Base-by-base conservation (phyloP, 495 filamentous ascomycete species). In the Daldinia loculata region DNA sequence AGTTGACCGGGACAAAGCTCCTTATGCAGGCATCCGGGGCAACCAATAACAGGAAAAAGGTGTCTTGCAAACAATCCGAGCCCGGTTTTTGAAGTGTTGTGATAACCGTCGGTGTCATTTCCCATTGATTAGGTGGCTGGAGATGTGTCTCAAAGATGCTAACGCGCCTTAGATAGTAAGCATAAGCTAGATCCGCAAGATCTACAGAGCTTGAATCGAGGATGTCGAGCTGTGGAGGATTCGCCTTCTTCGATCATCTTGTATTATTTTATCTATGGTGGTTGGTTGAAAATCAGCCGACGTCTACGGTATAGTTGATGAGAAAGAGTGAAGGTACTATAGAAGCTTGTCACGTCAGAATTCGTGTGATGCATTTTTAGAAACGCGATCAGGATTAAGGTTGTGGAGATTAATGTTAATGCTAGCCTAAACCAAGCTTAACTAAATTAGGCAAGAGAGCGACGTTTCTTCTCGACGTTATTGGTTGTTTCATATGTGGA, bases 281-380 rank as follows among this genome's bases (percentile, higher is more conserved):
- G 39, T 66, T n/a, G 30, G 43, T 15, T 15, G 9, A 48, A 24
- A 24, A 24, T 48, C 4, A 48, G 8, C 4, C 19, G 43, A 48
- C 19, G 9, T 48, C 17, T 12, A 24, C 9, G 43, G 9, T 48
- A 48, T 22, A 22, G 17, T 12, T 24, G n/a, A 24, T n/a, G 26
- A 24, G 15, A 53, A 29, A 30, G 3, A 30, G 15, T 53, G 6
- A 29, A 53, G 1, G 53, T 56, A 38, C 15, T 22, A 19, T 26
- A 2, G 26, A 56, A 56, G n/a, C 30, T 34, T 59, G 64, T 55
- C 48, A 68, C 51, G 58, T 69, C 61, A 61, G 39, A 52, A 51
- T 53, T 71, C 60, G 56, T 63, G 57, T 56, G 58, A 74, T 74
- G 52, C 71, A 74, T 70, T 74, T 74, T 74, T 74, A 70, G 71